phyloP scores from a whole-genome alignment of 495 filamentous ascomycete genomes.

The Neurospora pannonica region DNA sequence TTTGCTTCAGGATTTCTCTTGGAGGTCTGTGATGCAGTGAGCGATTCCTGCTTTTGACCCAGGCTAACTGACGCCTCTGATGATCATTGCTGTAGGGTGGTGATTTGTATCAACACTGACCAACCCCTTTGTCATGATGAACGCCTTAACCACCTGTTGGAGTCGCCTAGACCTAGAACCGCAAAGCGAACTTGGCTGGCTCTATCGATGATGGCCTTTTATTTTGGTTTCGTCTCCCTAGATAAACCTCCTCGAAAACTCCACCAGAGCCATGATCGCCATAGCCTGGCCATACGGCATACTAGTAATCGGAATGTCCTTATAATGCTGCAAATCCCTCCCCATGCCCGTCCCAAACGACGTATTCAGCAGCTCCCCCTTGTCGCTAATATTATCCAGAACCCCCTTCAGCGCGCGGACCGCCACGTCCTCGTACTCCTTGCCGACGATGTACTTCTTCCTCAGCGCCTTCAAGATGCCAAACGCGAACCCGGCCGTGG shows the following conservation, averaged over 20 bases:
- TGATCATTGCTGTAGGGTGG: not conserved
- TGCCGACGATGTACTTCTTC: slow-evolving; percentile 50
- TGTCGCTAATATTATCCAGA: slow-evolving; percentile 45
- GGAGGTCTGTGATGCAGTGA: not conserved
- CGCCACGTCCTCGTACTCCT: slow-evolving; percentile 36
- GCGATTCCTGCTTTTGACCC: not conserved
- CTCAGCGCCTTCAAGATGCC: slow-evolving; percentile 62
- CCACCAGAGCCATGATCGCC: slow-evolving; percentile 63
- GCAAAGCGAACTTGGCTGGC: not conserved
- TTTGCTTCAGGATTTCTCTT: not conserved
- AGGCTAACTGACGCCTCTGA: not conserved
- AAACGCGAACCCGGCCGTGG: slow-evolving; percentile 67
- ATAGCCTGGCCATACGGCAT: slow-evolving; percentile 77
- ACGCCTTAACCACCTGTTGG: not conserved
- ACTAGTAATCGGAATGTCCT: slow-evolving; percentile 55
- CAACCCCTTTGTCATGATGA: not conserved
- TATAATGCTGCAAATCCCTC: slow-evolving; percentile 55
- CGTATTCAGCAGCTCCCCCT: slow-evolving; percentile 57
- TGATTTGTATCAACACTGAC: not conserved
- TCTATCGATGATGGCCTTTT: not conserved
- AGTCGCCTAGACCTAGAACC: not conserved
- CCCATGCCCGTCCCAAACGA: slow-evolving; percentile 73
- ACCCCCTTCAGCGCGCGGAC: slow-evolving; percentile 53
- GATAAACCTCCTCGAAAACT: slow-evolving; percentile 51
- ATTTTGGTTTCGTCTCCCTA: slow-evolving; percentile 4